Percentiles rank a stretch among this genome's conserved stretches.
Conservation (phyloP, 2,329 filamentous ascomycete genomes). For the Fusarium mexicanum region DNA sequence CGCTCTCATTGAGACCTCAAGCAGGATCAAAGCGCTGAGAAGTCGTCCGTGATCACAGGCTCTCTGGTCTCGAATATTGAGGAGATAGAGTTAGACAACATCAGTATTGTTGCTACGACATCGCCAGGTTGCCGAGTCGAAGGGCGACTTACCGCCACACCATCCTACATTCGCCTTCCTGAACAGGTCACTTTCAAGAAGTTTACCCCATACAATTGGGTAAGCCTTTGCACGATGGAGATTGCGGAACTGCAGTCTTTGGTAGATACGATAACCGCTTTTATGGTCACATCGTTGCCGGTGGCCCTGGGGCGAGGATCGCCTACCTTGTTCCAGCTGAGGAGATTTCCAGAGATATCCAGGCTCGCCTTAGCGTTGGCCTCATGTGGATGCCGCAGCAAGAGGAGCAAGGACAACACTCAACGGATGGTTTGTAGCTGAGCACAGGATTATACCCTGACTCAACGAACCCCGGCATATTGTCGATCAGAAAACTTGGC, state of each 20-base stretch:
- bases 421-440: accelerated
- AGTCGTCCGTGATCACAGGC: accelerated
- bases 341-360: accelerated
- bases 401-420: accelerated
- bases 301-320: neutral
- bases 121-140: accelerated
- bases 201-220: neutral
- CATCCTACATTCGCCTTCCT: neutral
- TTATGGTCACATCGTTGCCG: neutral
- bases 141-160: neutral
- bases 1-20: neutral
- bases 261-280: accelerated
- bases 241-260: neutral
- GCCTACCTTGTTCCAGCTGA: neutral
- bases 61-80: accelerated
- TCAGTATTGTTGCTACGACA: neutral
- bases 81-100: neutral
- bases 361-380: accelerated
- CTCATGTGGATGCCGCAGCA: neutral
- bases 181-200: accelerated
- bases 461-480: accelerated
- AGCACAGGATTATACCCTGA: accelerated
- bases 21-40: accelerated
- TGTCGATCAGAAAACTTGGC: neutral
- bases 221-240: accelerated